Evolutionary conservation across 768 basidiomycete genomes (phyloP), one percentile per base, ranked within the genome.

Genomic region (Mycena capillaripes): DNA sequence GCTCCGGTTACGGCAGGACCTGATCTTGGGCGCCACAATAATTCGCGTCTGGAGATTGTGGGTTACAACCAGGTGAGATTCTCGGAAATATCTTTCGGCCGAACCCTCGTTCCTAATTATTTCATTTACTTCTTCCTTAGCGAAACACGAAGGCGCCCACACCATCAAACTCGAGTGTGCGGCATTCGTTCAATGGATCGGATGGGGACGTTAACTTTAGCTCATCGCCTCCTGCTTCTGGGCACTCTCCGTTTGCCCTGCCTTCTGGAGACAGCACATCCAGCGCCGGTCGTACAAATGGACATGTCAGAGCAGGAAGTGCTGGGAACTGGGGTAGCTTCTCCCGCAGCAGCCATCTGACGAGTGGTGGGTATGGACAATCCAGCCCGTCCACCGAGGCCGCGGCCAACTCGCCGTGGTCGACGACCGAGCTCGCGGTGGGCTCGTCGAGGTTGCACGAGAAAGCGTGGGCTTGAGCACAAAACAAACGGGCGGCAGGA

Each of bases 1-100:
- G 92, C 91, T 58, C 95, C 94, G 40, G 89, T 94, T 72, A 96
- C 94, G 69, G 94, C 94, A 68, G 95, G 94, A 59, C 95, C 94
- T 73, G 94, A 95, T 82, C 85, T 96, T 52, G 94, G 95, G 76
- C 87, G 95, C 76, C 92, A 94, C 77, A 91, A 89, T 77, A 88
- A 88, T 75, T 88, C 90, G 25, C 87, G 93, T 48, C 79, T 90
- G 75, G 93, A 93, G 78, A 94, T 93, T 76, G 91, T 94, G 62
- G 89, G 92, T 38, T 90, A 89, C 80, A 89, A 87, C 73, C 91
- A 91, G 84, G 94, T 94, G 79, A 67, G 60, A 29, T 10, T 87
- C 75, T 63, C 56, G 52, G 53, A 50, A 48, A 44, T 14, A 30
- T 36, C 3, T 14, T 19, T 64, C 55, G 30, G 46, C 30, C 48